Evolutionary conservation across 352 stramenopile genomes (phyloP).

Genomic region (Pythium insidiosum): DNA sequence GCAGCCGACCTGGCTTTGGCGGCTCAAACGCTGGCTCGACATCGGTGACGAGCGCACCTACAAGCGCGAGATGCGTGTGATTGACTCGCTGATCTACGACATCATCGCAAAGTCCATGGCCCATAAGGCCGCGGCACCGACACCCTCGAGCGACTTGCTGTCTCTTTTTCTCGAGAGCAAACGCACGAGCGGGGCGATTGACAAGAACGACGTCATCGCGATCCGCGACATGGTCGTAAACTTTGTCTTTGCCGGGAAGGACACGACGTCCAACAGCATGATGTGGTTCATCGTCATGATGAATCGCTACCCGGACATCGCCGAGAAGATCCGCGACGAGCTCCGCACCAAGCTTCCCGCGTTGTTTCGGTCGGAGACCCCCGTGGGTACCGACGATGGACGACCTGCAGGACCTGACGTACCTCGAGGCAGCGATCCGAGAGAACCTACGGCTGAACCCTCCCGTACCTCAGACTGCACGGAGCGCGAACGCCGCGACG

Average conservation of each 20-base stretch:
- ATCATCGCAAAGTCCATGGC: constrained; percentile 45
- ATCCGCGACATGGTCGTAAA: constrained; percentile 70
- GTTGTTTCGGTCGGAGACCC: constrained; percentile 5
- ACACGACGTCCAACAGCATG: constrained; percentile 62
- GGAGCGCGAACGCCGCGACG: constrained; percentile 26
- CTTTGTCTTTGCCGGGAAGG: constrained; percentile 67
- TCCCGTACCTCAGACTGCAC: constrained; percentile 45
- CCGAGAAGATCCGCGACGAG: constrained; percentile 46
- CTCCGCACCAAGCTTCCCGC: constrained; percentile 23
- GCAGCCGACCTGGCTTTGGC: constrained; percentile 27
- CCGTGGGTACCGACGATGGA: constrained; percentile 25
- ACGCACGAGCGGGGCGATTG: constrained; percentile 4
- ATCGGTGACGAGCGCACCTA: constrained; percentile 29
- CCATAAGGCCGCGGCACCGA: constrained; percentile 4
- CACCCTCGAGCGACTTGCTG: constrained; percentile 16
- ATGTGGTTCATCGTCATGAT: constrained; percentile 68
- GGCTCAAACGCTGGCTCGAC: constrained; percentile 25
- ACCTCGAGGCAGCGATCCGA: constrained; percentile 45
- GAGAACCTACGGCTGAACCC: constrained; percentile 66
- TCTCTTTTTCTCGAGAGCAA: constrained; percentile 30
- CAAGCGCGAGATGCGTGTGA: constrained; percentile 26
- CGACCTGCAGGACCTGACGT: constrained; percentile 40
- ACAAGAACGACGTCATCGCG: constrained; percentile 25
- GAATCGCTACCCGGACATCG: constrained; percentile 31
- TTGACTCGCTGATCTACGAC: constrained; percentile 33